These are phyloP conservation scores for Fraxinus platypoda DNA, from an alignment of 305 asterid species.

Conservation along the genomic window DNA sequence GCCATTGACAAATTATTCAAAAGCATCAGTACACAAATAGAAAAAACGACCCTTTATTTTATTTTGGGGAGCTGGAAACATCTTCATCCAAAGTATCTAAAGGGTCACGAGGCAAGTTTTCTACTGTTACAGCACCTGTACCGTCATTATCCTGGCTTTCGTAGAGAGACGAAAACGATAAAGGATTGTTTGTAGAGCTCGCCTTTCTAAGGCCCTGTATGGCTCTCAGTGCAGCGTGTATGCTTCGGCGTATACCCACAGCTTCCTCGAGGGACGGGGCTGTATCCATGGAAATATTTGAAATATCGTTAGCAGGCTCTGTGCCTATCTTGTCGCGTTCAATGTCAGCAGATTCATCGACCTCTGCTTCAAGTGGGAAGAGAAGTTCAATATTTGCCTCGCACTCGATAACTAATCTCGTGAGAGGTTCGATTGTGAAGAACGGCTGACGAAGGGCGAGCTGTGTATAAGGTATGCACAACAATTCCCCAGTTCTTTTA, in stretches of 20 bases:
- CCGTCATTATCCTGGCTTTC: slow-evolving; percentile 62
- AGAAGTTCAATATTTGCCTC: slow-evolving; percentile 90
- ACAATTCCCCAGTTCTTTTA: slow-evolving; percentile 75
- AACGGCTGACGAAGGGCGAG: slow-evolving; percentile 82
- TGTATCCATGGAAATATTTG: slow-evolving; percentile 33
- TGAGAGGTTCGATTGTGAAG: slow-evolving; percentile 48
- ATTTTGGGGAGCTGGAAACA: slow-evolving; percentile 39
- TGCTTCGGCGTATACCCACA: slow-evolving; percentile 68
- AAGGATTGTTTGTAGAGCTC: slow-evolving; percentile 83
- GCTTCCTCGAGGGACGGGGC: slow-evolving; percentile 50
- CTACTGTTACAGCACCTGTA: slow-evolving; percentile 72
- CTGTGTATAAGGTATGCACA: slow-evolving; percentile 74
- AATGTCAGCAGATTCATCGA: slow-evolving; percentile 47
- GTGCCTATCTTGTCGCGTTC: slow-evolving; percentile 28
- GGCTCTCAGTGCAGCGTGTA: slow-evolving; percentile 86
- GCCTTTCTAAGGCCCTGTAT: slow-evolving; percentile 79
- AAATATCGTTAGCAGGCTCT: slow-evolving; percentile 25
- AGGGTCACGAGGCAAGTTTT: slow-evolving; percentile 57
- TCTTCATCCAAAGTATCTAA: slow-evolving; percentile 31
- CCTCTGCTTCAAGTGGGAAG: slow-evolving; percentile 85
- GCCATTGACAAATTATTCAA: not conserved
- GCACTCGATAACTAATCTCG: slow-evolving; percentile 78
- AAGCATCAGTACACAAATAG: not conserved
- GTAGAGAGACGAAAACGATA: slow-evolving; percentile 58
- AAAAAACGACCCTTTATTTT: slow-evolving; percentile 31